Percentiles rank a stretch among this genome's conserved stretches.
phyloP scores from a whole-genome alignment of 306 rosid species.

The Cucurbita argyrosperma region DNA sequence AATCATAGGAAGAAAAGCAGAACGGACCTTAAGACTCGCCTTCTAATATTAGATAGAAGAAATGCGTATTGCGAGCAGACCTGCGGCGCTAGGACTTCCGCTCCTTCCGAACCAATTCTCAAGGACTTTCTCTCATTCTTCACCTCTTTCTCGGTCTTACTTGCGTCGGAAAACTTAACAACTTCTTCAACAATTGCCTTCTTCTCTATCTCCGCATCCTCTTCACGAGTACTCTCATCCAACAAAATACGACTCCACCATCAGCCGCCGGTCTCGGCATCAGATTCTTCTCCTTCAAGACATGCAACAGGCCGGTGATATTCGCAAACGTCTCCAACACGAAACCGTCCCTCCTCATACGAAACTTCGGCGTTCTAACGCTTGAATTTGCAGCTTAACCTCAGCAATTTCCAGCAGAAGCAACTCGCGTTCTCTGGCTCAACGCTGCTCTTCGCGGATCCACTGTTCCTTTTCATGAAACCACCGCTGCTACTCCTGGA shows the following conservation, averaged over 20 bases:
- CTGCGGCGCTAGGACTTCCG: constrained; percentile 71
- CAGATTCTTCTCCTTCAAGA: constrained; percentile 46
- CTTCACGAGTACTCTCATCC: constrained; percentile 20
- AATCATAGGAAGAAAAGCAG: not conserved
- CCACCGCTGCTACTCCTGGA: constrained; percentile 88
- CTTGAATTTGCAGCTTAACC: constrained; percentile 44
- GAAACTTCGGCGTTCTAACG: constrained; percentile 28
- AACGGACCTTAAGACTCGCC: constrained; percentile 30
- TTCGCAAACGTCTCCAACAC: constrained; percentile 27
- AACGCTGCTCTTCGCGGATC: constrained; percentile 74
- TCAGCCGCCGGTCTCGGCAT: constrained; percentile 40
- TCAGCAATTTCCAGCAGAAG: constrained; percentile 53
- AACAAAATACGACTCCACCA: constrained; percentile 22
- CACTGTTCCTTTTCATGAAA: constrained; percentile 69
- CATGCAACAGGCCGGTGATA: constrained; percentile 38
- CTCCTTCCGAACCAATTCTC: constrained; percentile 73
- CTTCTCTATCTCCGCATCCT: constrained; percentile 20
- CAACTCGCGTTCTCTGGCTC: constrained; percentile 53
- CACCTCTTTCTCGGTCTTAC: constrained; percentile 1
- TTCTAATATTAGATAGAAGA: constrained; percentile 22
- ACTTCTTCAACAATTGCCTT: constrained; percentile 29
- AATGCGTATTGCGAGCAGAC: constrained; percentile 35
- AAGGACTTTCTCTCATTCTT: constrained; percentile 17
- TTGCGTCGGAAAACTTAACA: constrained; percentile 8
- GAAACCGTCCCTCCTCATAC: constrained; percentile 19